Base-by-base conservation (phyloP, 2,329 filamentous ascomycete genomes). In the Zymoseptoria brevis region DNA sequence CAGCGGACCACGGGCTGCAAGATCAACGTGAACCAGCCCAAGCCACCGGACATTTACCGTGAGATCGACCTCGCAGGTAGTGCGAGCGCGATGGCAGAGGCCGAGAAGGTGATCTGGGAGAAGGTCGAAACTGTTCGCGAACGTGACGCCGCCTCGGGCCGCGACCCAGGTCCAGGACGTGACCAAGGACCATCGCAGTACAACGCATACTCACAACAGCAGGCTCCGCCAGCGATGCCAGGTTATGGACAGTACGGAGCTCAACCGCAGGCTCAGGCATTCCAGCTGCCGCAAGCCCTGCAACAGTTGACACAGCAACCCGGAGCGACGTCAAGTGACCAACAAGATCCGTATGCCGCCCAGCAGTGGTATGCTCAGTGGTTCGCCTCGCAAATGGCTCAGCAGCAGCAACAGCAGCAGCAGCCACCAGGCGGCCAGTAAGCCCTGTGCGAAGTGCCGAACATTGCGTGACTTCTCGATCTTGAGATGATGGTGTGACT, bases 11-110 rank as follows among this genome's bases (percentile, higher is more conserved):
- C 90, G 4, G 88, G 89, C 52, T 96, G 92, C 81, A 96, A 96
- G 78, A 96, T 96, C 79, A 96, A 96, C 69, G 91, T 96, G 24
- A 89, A 89, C 30, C 89, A 89, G 68, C 87, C 90, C 7, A 87
- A 86, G 41, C 88, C 88, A 16, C 87, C 88, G 54, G 90, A 96
- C 71, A 82, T 86, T 59, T 87, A 94, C 73, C 86, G 91, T 69
- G 89, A 95, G 73, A 96, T 96, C 70, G 89, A 89, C 52, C 81
- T 96, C 51, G 87, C 94, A 63, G 92, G 91, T 63, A 84, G 83
- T 45, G 83, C 83, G 51, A 87, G 90, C 67, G 85, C 89, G 57
- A 94, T 96, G 70, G 84, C 84, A 56, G 83, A 85, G 64, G 92
- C 92, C 41, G 95, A 95, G 77, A 80, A 80, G 67, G 88, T 89